phyloP scores from a whole-genome alignment of 805 yeast genomes.

The Pichia phayaonensis region DNA sequence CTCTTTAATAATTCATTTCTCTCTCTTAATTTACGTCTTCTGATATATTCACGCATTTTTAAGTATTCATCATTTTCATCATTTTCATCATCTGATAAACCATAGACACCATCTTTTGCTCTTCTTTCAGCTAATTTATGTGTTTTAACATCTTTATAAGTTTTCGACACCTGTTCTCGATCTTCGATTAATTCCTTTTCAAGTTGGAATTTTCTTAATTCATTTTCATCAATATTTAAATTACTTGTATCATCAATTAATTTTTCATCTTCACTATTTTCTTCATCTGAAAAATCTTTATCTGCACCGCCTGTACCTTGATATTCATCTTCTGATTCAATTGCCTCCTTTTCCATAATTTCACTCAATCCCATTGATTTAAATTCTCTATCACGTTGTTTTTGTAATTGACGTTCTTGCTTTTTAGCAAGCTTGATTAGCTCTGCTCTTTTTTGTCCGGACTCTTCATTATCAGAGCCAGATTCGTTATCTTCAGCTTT shows the following conservation, averaged over 20 bases:
- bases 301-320: constrained; percentile 72
- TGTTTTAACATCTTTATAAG: constrained; percentile 62
- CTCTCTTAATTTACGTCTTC: constrained; percentile 20
- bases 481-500: constrained; percentile 13
- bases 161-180: constrained; percentile 53
- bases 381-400: constrained; percentile 40
- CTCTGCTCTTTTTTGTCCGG: constrained; percentile 22
- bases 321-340: constrained; percentile 87
- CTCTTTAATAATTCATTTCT: constrained; percentile 34
- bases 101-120: constrained; percentile 44
- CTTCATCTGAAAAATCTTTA: constrained; percentile 49
- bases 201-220: constrained; percentile 48
- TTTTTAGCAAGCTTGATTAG: constrained; percentile 20
- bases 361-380: constrained; percentile 50
- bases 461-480: constrained; percentile 27
- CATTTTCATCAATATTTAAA: constrained; percentile 48
- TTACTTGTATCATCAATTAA: constrained; percentile 68
- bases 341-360: constrained; percentile 76
- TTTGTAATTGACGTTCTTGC: constrained; percentile 18
- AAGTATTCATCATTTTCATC: constrained; percentile 25
- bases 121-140: constrained; percentile 59
- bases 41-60: constrained; percentile 5
- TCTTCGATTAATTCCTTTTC: constrained; percentile 58
- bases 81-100: constrained; percentile 70
- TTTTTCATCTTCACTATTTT: constrained; percentile 67